A percentile compares a stretch with the other conserved stretches of the same genome.
Evolutionary conservation across 2,329 filamentous ascomycete species (phyloP).

Genomic region (Ustulina deusta): DNA sequence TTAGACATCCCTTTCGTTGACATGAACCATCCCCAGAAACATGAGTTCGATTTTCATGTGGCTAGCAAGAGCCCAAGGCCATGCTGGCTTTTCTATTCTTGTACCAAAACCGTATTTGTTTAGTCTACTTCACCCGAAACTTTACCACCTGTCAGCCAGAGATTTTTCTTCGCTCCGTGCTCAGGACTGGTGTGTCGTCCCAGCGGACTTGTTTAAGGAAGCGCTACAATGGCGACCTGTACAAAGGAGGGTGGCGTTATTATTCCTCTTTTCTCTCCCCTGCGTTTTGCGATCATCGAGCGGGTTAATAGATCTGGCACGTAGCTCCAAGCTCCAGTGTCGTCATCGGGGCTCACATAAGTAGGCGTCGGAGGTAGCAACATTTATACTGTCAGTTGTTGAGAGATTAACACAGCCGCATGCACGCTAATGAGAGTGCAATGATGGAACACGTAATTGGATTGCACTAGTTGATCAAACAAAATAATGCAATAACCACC

Average conservation of each 20-base stretch:
- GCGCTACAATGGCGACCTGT: constrained; percentile 28
- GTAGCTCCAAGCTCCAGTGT: constrained; percentile 20
- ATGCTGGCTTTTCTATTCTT: constrained; percentile 43
- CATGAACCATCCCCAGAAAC: constrained; percentile 6
- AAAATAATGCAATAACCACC: constrained; percentile 27
- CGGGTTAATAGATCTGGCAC: constrained; percentile 37
- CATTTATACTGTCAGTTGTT: constrained; percentile 33
- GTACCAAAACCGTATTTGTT: constrained; percentile 47
- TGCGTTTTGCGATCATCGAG: constrained; percentile 23
- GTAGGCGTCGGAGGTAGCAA: constrained; percentile 38
- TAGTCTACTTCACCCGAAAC: constrained; percentile 27
- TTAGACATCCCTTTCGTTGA: constrained; percentile 32
- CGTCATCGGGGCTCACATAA: constrained; percentile 29
- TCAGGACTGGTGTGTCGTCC: constrained; percentile 20
- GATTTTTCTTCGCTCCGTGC: constrained; percentile 8
- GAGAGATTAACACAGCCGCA: constrained; percentile 12
- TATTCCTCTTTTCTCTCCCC: background rate
- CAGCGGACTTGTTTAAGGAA: constrained; percentile 5
- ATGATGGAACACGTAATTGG: constrained; percentile 29
- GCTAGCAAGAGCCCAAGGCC: constrained; percentile 23
- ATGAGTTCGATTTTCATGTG: constrained; percentile 5
- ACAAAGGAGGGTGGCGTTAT: constrained; percentile 32
- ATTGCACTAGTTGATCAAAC: constrained; percentile 30
- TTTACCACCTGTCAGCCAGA: constrained; percentile 1
- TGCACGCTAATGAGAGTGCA: constrained; percentile 12